Base-by-base conservation (phyloP, 129 eudicot genomes). In the Helianthus annuus region DNA sequence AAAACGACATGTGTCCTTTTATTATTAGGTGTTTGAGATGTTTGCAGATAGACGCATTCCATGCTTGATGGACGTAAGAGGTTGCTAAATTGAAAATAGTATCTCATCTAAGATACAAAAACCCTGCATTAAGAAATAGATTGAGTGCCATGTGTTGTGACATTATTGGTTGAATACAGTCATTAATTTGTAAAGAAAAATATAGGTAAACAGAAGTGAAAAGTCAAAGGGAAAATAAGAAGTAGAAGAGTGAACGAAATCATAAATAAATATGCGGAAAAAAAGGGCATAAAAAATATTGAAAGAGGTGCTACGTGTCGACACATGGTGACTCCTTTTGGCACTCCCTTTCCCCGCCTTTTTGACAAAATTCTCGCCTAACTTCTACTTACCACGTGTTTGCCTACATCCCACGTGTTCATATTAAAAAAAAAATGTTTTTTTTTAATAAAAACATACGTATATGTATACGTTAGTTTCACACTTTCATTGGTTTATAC, bases 381-480 rank as follows among this genome's bases (percentile, higher is more conserved):
- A 78, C 82, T 78, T 70, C 44, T 63, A 78, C 82, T 70, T 39
- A 70, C 82, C 82, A 78, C 82, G 82, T 78, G 82, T 64, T 40
- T 34, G 52, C 68, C 72, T 71, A 63, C 60, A 16, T 2, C 45
- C 17, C 34, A 40, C 14, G 48, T 60, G 66, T 60, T 32, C 2
- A 32, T 32, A 32, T 40, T 40, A 5, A 0, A 40, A 0, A 40
- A 5, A 0, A 40, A 6, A 5, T 40, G 7, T 40, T 40, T 49
- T 48, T 11, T 16, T 55, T 17, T 17, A 17, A 16, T 16, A 16
- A 6, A 7, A 16, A 17, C 10, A 55, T 55, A 56, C 32, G 14
- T 56, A 17, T 2, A 22, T 22, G 36, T 19, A 19, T n/a, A 51
- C 56, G 32, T 56, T 56, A 56, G 62, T 56, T 56, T 42, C 10